A percentile compares a stretch with the other conserved stretches of the same genome.
phyloP scores from a whole-genome alignment of 345 rosid genomes.

The Mallotus nudiflorus region DNA sequence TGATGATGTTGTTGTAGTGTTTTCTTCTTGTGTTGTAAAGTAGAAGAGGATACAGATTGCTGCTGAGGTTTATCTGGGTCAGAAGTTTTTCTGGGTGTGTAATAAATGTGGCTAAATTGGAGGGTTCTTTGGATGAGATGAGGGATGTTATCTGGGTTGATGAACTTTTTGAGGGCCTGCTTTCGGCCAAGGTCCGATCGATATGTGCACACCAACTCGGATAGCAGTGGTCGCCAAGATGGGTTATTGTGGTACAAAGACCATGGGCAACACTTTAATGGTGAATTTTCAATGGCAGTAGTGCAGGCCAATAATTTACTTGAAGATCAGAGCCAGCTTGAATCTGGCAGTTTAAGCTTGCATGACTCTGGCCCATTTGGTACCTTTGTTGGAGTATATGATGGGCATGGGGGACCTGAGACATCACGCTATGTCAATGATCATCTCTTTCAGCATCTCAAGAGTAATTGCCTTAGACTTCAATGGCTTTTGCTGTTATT shows the following conservation, averaged over 20 bases:
- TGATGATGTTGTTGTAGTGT: slow-evolving; percentile 25
- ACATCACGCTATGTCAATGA: slow-evolving; percentile 72
- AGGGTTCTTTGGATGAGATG: slow-evolving; percentile 75
- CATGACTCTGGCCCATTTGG: slow-evolving; percentile 67
- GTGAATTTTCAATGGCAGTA: slow-evolving; percentile 93
- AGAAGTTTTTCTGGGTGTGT: slow-evolving; percentile 17
- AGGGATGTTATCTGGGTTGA: slow-evolving; percentile 90
- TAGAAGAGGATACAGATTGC: slow-evolving; percentile 6
- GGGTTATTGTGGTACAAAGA: slow-evolving; percentile 85
- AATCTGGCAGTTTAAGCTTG: slow-evolving; percentile 70
- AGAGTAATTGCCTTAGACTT: slow-evolving; percentile 45
- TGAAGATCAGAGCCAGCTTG: slow-evolving; percentile 91
- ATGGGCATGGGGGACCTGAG: slow-evolving; percentile 95
- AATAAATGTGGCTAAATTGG: slow-evolving; percentile 52
- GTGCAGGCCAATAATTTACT: slow-evolving; percentile 90
- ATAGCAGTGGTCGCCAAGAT: slow-evolving; percentile 73
- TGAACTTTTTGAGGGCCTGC: slow-evolving; percentile 82
- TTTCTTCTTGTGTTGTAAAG: slow-evolving; percentile 18
- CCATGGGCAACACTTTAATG: slow-evolving; percentile 65
- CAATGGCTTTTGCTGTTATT: slow-evolving; percentile 11
- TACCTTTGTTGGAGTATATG: slow-evolving; percentile 86
- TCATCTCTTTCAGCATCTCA: slow-evolving; percentile 77
- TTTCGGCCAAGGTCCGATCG: slow-evolving; percentile 75
- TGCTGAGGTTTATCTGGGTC: slow-evolving; percentile 19
- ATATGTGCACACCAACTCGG: slow-evolving; percentile 51